Percentiles rank a stretch among this genome's conserved stretches.
These are phyloP conservation scores for Fusarium chaquense DNA, from an alignment of 2,329 filamentous ascomycete genomes.

Conservation along the genomic window DNA sequence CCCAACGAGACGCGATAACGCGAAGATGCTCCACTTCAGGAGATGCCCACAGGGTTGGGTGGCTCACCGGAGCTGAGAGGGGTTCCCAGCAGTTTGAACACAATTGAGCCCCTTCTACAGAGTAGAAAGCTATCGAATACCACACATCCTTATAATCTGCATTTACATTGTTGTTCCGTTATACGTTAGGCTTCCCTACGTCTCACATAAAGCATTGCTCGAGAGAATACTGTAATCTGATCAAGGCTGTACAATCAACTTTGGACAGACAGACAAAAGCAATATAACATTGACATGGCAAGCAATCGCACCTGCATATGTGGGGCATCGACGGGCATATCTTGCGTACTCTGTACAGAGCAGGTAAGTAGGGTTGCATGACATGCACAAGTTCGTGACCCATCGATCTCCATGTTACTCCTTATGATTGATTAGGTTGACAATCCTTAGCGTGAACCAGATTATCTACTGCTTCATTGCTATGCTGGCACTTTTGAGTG, in stretches of 20 bases:
- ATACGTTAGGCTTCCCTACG: not conserved
- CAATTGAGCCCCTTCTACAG: not conserved
- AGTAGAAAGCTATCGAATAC: not conserved
- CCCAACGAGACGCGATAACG: slow-evolving; percentile 36
- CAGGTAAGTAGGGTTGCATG: slow-evolving; percentile 21
- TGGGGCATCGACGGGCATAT: slow-evolving; percentile 23
- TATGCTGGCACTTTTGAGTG: slow-evolving; percentile 16
- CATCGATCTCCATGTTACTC: slow-evolving; percentile 16
- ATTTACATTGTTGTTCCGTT: not conserved
- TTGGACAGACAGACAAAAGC: not conserved
- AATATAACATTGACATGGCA: slow-evolving; percentile 13
- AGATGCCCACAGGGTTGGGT: slow-evolving; percentile 36
- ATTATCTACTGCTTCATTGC: not conserved
- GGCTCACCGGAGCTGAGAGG: slow-evolving; percentile 25
- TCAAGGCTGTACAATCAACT: not conserved
- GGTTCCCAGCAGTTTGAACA: slow-evolving; percentile 12
- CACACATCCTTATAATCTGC: not conserved
- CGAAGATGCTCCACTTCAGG: slow-evolving; percentile 25
- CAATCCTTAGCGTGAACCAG: slow-evolving; percentile 12
- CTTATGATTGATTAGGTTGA: slow-evolving; percentile 16
- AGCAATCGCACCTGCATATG: slow-evolving; percentile 40
- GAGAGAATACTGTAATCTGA: not conserved
- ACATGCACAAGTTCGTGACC: slow-evolving; percentile 16
- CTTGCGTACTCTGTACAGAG: slow-evolving; percentile 12
- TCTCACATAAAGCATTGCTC: not conserved